Base-by-base conservation (phyloP, 192 early-diverging fungal genomes). In the Chytriomyces sp. region DNA sequence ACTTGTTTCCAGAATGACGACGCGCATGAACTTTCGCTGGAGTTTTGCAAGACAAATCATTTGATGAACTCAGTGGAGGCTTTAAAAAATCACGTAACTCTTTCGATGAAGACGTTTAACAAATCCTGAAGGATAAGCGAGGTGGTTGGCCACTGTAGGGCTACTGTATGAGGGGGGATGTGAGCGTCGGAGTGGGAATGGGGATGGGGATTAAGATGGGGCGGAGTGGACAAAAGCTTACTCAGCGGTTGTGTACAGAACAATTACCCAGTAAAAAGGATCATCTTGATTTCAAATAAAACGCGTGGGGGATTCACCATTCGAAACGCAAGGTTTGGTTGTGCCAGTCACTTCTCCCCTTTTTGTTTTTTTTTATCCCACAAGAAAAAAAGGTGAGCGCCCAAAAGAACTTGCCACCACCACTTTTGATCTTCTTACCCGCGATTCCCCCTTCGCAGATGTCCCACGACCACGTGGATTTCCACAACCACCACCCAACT, bases 401-500 rank as follows among this genome's bases (percentile, higher is more conserved):
- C 28, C 28, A 35, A 35, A 35, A n/a, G n/a, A n/a, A n/a, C n/a
- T n/a, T n/a, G n/a, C n/a, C n/a, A n/a, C n/a, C n/a, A n/a, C n/a
- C n/a, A n/a, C n/a, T n/a, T n/a, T n/a, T n/a, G n/a, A n/a, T n/a
- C n/a, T 13, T 57, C 53, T 20, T 3, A 57, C 0, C 16, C 16
- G 16, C 16, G 53, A 57, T n/a, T 57, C 53, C 18, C 8, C 13
- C 53, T n/a, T n/a, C 20, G 53, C 5, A 57, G 35, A 35, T 35
- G 35, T 35, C 35, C 20, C 53, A 57, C 53, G 53, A 57, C 24
- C 24, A 64, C 1, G 49, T 73, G 71, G 71, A 73, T 8, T 24
- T 73, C 9, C 46, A 73, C 60, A 73, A 80, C 67, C 46, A 73
- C 60, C 62, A 80, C 67, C 83, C 83, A 47, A 64, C 77, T 24